Percentiles rank a stretch among this genome's conserved stretches.
Conservation (phyloP, 2,329 filamentous ascomycete species). For the Aspergillus clavatus region DNA sequence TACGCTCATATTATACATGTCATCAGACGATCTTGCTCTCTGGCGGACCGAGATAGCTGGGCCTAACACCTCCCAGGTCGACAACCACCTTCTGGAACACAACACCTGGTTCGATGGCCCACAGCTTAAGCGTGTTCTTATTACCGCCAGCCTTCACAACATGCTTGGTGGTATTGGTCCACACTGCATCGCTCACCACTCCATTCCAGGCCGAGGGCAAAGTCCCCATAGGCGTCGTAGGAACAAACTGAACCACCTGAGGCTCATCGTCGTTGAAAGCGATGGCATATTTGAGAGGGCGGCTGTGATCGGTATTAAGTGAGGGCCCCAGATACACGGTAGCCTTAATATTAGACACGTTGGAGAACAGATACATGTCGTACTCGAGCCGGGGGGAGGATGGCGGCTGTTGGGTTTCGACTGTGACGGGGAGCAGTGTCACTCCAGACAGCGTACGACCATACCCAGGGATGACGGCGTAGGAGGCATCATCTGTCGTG, state of each 20-base stretch:
- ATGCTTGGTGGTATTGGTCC: conserved; percentile 32
- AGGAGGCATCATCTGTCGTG: conserved; percentile 36
- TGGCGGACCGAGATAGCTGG: conserved; percentile 54
- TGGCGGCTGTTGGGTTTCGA: conserved; percentile 47
- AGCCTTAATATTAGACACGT: conserved; percentile 36
- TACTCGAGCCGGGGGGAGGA: conserved; percentile 56
- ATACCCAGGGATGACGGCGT: conserved; percentile 51
- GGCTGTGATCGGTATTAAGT: conserved; percentile 49
- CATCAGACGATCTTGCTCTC: conserved; percentile 39
- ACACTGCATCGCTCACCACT: conserved; percentile 10
- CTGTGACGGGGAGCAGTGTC: conserved; percentile 51
- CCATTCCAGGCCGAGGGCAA: conserved; percentile 7
- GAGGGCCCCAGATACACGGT: conserved; percentile 42
- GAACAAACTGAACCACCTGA: conserved; percentile 40
- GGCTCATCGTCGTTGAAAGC: conserved; percentile 42
- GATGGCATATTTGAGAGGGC: conserved; percentile 49
- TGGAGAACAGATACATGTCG: conserved; percentile 57
- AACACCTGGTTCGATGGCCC: conserved; percentile 50
- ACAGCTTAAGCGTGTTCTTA: conserved; percentile 47
- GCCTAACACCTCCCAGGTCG: conserved; percentile 51
- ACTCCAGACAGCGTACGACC: conserved; percentile 57
- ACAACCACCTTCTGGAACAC: conserved; percentile 55
- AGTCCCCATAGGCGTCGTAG: conserved; percentile 14
- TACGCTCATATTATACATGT: not conserved
- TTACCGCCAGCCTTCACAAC: conserved; percentile 40